Conservation (phyloP, 192 early-diverging fungal species). For the Gamsiella multidivaricata region DNA sequence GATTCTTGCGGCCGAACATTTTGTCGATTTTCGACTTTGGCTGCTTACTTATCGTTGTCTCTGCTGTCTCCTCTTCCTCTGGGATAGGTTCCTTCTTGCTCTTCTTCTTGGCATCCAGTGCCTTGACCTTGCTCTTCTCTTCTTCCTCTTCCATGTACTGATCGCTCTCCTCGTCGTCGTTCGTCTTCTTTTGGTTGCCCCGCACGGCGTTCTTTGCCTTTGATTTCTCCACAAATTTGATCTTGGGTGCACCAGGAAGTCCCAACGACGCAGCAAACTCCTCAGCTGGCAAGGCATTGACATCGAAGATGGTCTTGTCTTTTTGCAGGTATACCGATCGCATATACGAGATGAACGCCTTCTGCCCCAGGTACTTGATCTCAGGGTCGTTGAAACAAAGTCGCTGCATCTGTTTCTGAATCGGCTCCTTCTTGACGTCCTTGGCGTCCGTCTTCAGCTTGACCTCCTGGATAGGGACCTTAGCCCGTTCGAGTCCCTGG, state of each 20-base stretch:
- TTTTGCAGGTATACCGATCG: conserved; percentile 90
- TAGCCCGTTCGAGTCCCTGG: conserved; percentile 71
- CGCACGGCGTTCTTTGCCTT: conserved; percentile 79
- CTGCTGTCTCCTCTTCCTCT: conserved; percentile 15
- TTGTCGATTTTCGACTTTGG: conserved; percentile 88
- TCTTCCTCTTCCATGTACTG: conserved; percentile 50
- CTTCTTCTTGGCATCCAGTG: conserved; percentile 49
- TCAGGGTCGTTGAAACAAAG: conserved; percentile 95
- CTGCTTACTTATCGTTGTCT: conserved; percentile 28
- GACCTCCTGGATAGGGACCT: conserved; percentile 91
- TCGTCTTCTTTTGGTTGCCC: conserved; percentile 58
- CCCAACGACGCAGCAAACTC: conserved; percentile 90
- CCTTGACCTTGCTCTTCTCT: conserved; percentile 31
- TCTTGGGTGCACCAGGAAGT: conserved; percentile 93
- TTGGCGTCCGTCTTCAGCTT: conserved; percentile 78
- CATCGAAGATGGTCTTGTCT: conserved; percentile 92
- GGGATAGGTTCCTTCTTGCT: conserved; percentile 50
- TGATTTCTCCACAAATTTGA: conserved; percentile 87
- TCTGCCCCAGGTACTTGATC: conserved; percentile 96
- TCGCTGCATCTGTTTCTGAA: conserved; percentile 86
- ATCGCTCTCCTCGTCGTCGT: conserved; percentile 41
- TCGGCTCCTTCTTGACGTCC: conserved; percentile 75
- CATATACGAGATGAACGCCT: conserved; percentile 96
- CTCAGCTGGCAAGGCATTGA: conserved; percentile 86
- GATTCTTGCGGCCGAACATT: conserved; percentile 95